These are phyloP conservation scores for Sphagnum contortum DNA, from an alignment of 225 moss, liverwort and hornwort species.

Conservation along the genomic window DNA sequence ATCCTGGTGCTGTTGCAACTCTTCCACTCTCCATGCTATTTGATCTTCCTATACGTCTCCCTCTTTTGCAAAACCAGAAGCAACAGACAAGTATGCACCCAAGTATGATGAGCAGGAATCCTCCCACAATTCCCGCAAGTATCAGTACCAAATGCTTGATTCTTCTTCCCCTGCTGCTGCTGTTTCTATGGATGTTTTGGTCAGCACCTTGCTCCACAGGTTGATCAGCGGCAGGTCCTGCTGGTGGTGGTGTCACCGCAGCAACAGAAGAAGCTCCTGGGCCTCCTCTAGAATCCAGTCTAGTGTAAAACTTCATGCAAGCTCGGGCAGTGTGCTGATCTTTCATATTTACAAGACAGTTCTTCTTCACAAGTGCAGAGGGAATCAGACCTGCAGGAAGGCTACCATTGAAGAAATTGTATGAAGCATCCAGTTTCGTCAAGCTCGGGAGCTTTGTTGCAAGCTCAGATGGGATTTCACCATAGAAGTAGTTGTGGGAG, in stretches of 20 bases:
- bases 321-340: constrained; percentile 48
- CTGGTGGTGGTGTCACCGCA: constrained; percentile 1
- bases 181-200: background rate
- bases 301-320: constrained; percentile 62
- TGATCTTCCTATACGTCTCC: constrained; percentile 16
- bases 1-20: background rate
- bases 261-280: background rate
- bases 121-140: constrained; percentile 59
- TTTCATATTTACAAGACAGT: constrained; percentile 43
- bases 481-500: constrained; percentile 63
- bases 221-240: background rate
- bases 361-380: constrained; percentile 51
- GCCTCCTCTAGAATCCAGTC: constrained; percentile 13
- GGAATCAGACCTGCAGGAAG: constrained; percentile 37
- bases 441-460: too few species aligned
- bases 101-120: constrained; percentile 52
- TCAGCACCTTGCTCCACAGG: too few species aligned
- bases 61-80: constrained; percentile 29
- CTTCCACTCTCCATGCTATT: constrained; percentile 23
- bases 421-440: constrained; percentile 37
- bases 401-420: constrained; percentile 78
- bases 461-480: background rate
- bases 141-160: constrained; percentile 51
- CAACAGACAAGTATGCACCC: constrained; percentile 49
- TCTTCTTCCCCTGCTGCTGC: background rate